These are phyloP conservation scores for Ajuga chamaepitys DNA, from an alignment of 257 asterid genomes.

Conservation along the genomic window DNA sequence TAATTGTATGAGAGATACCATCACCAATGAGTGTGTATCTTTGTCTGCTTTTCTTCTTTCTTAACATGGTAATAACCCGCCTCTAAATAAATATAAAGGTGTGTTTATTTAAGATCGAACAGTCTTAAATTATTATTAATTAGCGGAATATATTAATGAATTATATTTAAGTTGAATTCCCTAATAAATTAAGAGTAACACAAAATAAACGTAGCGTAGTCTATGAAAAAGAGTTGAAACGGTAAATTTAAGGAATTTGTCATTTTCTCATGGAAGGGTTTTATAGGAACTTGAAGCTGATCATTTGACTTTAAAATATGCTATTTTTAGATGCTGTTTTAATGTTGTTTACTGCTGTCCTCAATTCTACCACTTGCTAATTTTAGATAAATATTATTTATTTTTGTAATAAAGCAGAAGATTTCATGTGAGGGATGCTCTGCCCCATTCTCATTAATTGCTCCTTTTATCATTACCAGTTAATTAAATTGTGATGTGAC, in stretches of 20 bases:
- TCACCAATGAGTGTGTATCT: too few relatives aligned
- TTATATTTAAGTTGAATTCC: too few relatives aligned
- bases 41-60: too few relatives aligned
- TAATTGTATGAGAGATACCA: too few relatives aligned
- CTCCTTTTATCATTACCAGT: background rate
- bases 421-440: background rate
- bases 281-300: background rate
- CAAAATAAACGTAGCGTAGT: too few relatives aligned
- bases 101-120: too few relatives aligned
- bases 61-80: too few relatives aligned
- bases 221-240: too few relatives aligned
- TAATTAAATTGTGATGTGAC: constrained; percentile 21
- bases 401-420: background rate
- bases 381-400: background rate
- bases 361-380: constrained; percentile 3
- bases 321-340: constrained; percentile 9
- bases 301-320: background rate
- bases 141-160: too few relatives aligned
- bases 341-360: background rate
- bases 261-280: background rate
- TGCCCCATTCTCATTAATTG: constrained; percentile 17
- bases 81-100: too few relatives aligned
- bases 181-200: too few relatives aligned
- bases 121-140: too few relatives aligned
- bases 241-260: background rate